These are phyloP conservation scores for Pseudogymnoascus pannorum DNA, from an alignment of 2,329 filamentous ascomycete genomes.

Conservation along the genomic window DNA sequence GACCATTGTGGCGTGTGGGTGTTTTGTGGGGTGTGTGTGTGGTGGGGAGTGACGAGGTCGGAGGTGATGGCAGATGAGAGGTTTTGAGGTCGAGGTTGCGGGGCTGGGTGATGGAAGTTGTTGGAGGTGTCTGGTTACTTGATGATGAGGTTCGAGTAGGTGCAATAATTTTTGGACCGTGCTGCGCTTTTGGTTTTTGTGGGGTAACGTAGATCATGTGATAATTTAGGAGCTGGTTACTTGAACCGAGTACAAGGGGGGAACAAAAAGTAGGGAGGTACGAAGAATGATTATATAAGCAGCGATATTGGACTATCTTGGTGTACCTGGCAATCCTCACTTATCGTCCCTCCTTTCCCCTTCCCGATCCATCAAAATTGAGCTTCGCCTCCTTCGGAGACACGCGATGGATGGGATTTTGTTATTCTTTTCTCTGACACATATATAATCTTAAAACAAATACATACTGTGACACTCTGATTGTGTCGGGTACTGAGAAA, in stretches of 20 bases:
- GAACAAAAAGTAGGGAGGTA: slow-evolving; percentile 9
- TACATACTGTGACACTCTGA: neutral
- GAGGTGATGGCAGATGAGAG: neutral
- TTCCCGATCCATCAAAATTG: neutral
- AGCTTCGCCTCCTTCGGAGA: too few relatives aligned
- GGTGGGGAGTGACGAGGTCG: neutral
- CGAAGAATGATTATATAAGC: slow-evolving; percentile 12
- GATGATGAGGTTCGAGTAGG: slow-evolving; percentile 4
- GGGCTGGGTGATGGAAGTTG: neutral
- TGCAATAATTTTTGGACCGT: slow-evolving; percentile 4
- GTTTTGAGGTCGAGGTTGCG: neutral
- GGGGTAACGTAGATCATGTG: slow-evolving; percentile 1
- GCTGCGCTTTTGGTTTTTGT: neutral
- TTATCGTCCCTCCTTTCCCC: neutral
- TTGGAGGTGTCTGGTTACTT: neutral
- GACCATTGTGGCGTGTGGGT: slow-evolving; percentile 62
- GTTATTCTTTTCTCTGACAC: slow-evolving; percentile 9
- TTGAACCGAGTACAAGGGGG: too few relatives aligned
- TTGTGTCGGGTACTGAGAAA: neutral
- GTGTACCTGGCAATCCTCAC: neutral
- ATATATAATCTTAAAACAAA: slow-evolving; percentile 7
- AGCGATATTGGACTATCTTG: neutral
- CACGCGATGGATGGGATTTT: slow-evolving; percentile 11
- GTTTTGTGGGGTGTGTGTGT: neutral
- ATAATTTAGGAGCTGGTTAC: neutral